These are phyloP conservation scores for Solanum neorickii DNA, from an alignment of 257 asterid species.

Conservation along the genomic window DNA sequence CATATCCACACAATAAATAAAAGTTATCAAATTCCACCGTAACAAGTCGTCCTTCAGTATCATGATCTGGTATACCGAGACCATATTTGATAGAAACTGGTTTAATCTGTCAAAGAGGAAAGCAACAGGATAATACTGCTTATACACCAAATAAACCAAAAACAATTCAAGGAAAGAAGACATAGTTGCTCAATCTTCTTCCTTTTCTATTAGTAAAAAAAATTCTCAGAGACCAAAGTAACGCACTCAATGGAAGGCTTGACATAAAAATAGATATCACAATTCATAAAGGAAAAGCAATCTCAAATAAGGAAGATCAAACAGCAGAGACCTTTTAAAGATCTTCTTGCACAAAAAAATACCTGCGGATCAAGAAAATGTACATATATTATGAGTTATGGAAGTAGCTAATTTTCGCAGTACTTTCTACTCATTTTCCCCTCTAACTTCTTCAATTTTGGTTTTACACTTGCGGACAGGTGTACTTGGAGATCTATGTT, in stretches of 20 bases:
- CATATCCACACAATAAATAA: slow-evolving; percentile 62
- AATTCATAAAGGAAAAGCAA: background rate
- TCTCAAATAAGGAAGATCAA: background rate
- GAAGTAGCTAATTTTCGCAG: background rate
- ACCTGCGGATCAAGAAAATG: background rate
- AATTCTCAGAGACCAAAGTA: background rate
- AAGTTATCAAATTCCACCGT: slow-evolving; percentile 74
- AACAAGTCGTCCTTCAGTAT: slow-evolving; percentile 89
- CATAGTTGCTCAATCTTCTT: background rate
- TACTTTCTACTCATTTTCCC: background rate
- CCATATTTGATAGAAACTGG: slow-evolving; percentile 88
- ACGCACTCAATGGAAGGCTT: background rate
- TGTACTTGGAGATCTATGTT: background rate
- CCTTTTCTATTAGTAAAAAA: background rate
- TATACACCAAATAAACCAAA: background rate
- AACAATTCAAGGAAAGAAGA: background rate
- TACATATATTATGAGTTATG: background rate
- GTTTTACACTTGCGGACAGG: background rate
- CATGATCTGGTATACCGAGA: slow-evolving; percentile 82
- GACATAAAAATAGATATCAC: background rate
- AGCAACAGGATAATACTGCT: background rate
- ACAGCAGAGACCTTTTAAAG: background rate
- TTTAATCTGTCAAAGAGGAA: slow-evolving; percentile 43
- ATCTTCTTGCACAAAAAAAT: background rate
- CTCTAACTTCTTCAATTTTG: background rate